Percentiles rank a stretch among this genome's conserved stretches.
Evolutionary conservation across 768 basidiomycete species (phyloP).

Genomic region (Lentinula guzmanii): DNA sequence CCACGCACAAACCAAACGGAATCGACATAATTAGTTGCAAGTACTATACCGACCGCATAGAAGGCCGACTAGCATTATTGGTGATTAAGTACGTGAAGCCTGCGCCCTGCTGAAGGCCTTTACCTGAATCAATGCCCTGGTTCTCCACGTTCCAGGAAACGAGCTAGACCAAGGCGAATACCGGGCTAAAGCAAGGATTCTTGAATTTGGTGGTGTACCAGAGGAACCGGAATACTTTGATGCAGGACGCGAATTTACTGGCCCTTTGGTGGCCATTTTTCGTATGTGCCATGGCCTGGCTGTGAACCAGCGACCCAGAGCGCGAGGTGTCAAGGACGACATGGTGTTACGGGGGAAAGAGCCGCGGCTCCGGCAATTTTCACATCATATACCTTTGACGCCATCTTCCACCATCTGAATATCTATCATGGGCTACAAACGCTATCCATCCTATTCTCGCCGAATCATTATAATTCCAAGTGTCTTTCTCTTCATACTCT

Average conservation of each 20-base stretch:
- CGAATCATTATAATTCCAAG: constrained; percentile 3
- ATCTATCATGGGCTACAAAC: background rate
- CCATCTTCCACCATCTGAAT: background rate
- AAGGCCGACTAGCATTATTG: constrained; percentile 15
- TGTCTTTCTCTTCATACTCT: background rate
- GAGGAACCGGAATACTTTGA: background rate
- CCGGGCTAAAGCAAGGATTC: constrained; percentile 19
- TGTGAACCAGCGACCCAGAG: background rate
- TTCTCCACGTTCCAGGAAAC: constrained; percentile 26
- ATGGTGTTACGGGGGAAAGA: background rate
- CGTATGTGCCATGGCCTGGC: background rate
- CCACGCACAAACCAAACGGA: constrained; percentile 21
- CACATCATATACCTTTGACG: background rate
- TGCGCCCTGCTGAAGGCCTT: background rate
- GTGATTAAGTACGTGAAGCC: background rate
- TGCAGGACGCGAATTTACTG: background rate
- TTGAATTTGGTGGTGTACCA: background rate
- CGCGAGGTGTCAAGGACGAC: background rate
- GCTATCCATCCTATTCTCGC: constrained; percentile 3
- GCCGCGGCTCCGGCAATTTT: background rate
- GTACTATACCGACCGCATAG: constrained; percentile 30
- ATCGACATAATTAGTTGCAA: constrained; percentile 20
- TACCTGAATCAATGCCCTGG: constrained; percentile 26
- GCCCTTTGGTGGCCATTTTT: background rate
- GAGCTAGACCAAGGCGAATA: constrained; percentile 37